phyloP scores from a whole-genome alignment of 2,329 filamentous ascomycete species.

The Verticillium tricorpus region DNA sequence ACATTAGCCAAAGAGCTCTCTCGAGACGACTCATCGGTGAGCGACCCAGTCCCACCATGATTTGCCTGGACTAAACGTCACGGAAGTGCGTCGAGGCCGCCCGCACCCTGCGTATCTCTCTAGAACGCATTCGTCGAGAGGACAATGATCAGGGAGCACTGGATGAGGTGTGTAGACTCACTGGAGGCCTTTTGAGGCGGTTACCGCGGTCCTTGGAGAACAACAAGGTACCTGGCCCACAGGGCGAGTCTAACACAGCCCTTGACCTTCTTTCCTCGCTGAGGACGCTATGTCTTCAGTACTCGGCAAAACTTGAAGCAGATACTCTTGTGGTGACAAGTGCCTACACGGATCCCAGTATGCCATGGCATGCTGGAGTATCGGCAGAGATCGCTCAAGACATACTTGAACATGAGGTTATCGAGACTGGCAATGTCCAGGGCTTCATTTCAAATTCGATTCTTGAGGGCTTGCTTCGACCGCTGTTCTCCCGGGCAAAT shows the following conservation, averaged over 20 bases:
- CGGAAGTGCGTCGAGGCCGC: neutral
- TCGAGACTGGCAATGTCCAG: constrained; percentile 13
- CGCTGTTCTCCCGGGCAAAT: constrained; percentile 58
- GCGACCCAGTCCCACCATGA: neutral
- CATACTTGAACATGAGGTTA: neutral
- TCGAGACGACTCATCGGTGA: neutral
- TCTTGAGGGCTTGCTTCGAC: constrained; percentile 59
- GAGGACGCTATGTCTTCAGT: neutral
- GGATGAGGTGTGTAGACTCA: neutral
- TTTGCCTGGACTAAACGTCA: neutral
- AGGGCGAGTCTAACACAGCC: neutral
- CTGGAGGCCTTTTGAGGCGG: neutral
- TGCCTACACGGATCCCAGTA: neutral
- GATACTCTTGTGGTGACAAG: neutral
- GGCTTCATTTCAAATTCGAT: constrained; percentile 50
- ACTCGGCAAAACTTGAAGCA: neutral
- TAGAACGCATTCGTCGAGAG: neutral
- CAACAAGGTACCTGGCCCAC: neutral
- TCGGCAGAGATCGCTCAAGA: neutral
- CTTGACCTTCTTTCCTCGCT: neutral
- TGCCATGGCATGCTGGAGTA: neutral
- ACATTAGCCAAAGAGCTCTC: neutral
- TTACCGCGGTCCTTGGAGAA: neutral
- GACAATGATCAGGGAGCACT: neutral
- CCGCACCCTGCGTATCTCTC: neutral